Base-by-base conservation (phyloP, 2,329 filamentous ascomycete genomes). In the Tolypocladium album region DNA sequence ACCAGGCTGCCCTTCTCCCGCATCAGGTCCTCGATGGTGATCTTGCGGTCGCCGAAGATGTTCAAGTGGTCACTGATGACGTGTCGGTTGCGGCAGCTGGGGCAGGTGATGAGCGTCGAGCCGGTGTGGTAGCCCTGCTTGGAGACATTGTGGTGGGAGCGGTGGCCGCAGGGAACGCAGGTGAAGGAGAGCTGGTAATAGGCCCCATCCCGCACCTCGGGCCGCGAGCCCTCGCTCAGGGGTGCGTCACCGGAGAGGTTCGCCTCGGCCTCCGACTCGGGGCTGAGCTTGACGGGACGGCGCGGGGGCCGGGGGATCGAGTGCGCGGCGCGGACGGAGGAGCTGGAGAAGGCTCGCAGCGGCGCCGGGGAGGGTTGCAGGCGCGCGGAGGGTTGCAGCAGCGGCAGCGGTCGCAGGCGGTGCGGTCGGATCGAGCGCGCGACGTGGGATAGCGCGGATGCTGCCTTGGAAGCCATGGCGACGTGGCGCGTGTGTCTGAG, bases 121-220 rank as follows among this genome's bases (percentile, higher is more conserved):
- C 94, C 94, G 64, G 87, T 81, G 74, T 97, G 92, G 72, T 99
- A 99, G 39, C 91, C 94, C 71, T 97, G 94, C 74, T 97, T 97
- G 38, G 90, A 91, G 67, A 99, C 80, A 57, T 83, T 83, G 76
- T 99, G 95, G 15, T 86, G 82, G n/a, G 90, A 95, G 61, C 92
- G 88, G 42, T 83, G 78, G 55, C 81, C 79, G 76, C 94, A 99
- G 39, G 90, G 90, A 61, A 89, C 87, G 82, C 94, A 99, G 66
- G 94, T 99, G 73, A 99, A 97, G 57, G 87, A 89, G 64, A 99
- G 81, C 66, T 91, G 82, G 76, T 97, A 99, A 60, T 89, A 85
- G 1, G 90, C 90, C 66, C 85, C 71, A 65, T 71, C 73, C 42
- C 64, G 58, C 31, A 71, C 66, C 15, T 60, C 59, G 17, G 68